Evolutionary conservation across 192 early-diverging fungal genomes (phyloP).

Genomic region (Funneliformis mosseae): DNA sequence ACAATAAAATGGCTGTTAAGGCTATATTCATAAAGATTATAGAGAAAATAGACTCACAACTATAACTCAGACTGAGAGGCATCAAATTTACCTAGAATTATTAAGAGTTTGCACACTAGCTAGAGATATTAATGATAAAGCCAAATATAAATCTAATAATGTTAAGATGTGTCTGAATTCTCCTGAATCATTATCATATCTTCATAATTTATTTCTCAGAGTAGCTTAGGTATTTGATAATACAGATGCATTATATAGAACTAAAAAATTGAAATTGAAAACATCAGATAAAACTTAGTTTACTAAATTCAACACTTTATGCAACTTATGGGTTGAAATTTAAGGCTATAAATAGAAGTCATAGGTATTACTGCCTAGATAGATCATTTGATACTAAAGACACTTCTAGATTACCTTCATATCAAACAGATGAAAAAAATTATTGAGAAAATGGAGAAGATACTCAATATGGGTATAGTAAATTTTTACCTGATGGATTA

Average conservation of each 20-base stretch:
- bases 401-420: too few species aligned
- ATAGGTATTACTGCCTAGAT: too few species aligned
- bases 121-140: slow-evolving; percentile 22
- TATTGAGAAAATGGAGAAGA: too few species aligned
- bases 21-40: slow-evolving; percentile 12
- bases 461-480: too few species aligned
- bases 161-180: not conserved
- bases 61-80: not conserved
- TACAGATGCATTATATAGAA: too few species aligned
- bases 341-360: too few species aligned
- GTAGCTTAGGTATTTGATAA: slow-evolving; percentile 8
- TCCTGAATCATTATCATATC: not conserved
- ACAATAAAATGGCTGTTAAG: not conserved
- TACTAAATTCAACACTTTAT: not conserved
- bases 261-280: too few species aligned
- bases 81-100: not conserved
- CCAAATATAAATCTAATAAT: slow-evolving; percentile 9
- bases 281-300: slow-evolving; percentile 28
- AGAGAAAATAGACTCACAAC: not conserved
- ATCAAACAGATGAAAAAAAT: too few species aligned
- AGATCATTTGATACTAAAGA: too few species aligned
- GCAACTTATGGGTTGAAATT: too few species aligned
- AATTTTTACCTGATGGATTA: too few species aligned
- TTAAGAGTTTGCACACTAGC: not conserved
- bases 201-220: slow-evolving; percentile 3